Base-by-base conservation (phyloP, 805 yeast genomes). In the Yarrowia phangngaensis region DNA sequence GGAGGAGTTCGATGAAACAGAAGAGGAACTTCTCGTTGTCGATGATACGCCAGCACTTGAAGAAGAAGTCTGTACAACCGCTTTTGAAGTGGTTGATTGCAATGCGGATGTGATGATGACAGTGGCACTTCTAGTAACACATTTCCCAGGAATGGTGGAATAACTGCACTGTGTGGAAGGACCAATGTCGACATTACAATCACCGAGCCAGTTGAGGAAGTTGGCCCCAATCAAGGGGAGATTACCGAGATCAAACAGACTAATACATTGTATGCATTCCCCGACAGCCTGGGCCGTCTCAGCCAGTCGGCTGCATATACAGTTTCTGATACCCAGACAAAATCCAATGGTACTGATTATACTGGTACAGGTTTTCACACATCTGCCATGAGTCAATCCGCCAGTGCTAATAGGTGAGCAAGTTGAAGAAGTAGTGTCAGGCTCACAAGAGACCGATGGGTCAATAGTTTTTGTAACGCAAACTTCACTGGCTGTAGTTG, bases 201-300 rank as follows among this genome's bases (percentile, higher is more conserved):
- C 5, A 1, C 33, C 34, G 6, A 40, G 11, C 34, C 33, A 40
- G 34, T 40, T 29, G 6, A 40, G 20, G 34, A 40, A 40, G 34
- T 40, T 28, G 27, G 33, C 47, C 4, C 20, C 33, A 14, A 29
- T 12, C 20, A 28, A 20, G 8, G 47, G 33, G 12, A 40, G 14
- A 16, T 16, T 14, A 11, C 47, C 34, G 12, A 40, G 47, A 14
- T 29, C 28, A 22, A 40, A 28, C 28, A 29, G 7, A 8, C 20
- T 13, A 11, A 40, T 14, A 40, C 47, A 40, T 34, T 40, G 33
- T 24, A 40, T 20, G 9, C 47, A 40, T 6, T 28, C 28, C 2
- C 34, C 47, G 3, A 40, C 47, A 8, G 8, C n/a, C 28, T 29
- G 20, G 12, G 34, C 35, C 20, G 47, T 29, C 12, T 16, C 19